phyloP scores from a whole-genome alignment of 2,329 filamentous ascomycete genomes.

The Aspergillus fumigatiaffinis region DNA sequence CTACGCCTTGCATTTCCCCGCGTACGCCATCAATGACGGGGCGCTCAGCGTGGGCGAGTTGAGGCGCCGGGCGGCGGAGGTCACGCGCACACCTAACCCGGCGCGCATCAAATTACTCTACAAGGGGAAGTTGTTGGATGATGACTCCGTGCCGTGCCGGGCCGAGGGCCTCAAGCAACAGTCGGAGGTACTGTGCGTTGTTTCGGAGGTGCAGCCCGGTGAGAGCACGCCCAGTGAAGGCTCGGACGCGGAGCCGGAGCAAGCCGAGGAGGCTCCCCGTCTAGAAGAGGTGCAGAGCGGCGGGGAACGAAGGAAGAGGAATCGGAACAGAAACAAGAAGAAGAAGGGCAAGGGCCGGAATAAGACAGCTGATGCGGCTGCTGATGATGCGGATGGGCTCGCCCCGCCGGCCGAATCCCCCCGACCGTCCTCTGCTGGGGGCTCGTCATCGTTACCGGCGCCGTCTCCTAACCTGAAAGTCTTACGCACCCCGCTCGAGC shows the following conservation, averaged over 20 bases:
- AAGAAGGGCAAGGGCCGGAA: slow-evolving; percentile 20
- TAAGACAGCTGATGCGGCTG: slow-evolving; percentile 9
- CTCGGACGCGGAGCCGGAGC: slow-evolving; percentile 25
- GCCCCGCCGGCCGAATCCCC: slow-evolving; percentile 16
- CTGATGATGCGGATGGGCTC: slow-evolving; percentile 10
- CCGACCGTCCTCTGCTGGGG: slow-evolving; percentile 13
- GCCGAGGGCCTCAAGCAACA: slow-evolving; percentile 46
- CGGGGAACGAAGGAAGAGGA: slow-evolving; percentile 17
- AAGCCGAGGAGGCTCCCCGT: slow-evolving; percentile 14
- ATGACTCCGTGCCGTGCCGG: slow-evolving; percentile 38
- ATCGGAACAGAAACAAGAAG: slow-evolving; percentile 11
- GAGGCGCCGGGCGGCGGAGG: slow-evolving; percentile 36
- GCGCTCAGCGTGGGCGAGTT: slow-evolving; percentile 40
- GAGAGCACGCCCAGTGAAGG: slow-evolving; percentile 29
- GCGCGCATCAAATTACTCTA: slow-evolving; percentile 43
- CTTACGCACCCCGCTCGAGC: slow-evolving; percentile 32
- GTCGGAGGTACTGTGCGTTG: slow-evolving; percentile 45
- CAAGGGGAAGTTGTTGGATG: slow-evolving; percentile 44
- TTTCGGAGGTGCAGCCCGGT: slow-evolving; percentile 36
- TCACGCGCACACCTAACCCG: slow-evolving; percentile 32
- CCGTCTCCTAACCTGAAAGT: slow-evolving; percentile 34
- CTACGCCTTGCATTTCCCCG: slow-evolving; percentile 42
- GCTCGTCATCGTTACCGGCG: slow-evolving; percentile 17
- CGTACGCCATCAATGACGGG: slow-evolving; percentile 47
- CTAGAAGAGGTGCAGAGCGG: slow-evolving; percentile 16